Base-by-base conservation (phyloP, 345 rosid genomes). In the Syzygium jambos region DNA sequence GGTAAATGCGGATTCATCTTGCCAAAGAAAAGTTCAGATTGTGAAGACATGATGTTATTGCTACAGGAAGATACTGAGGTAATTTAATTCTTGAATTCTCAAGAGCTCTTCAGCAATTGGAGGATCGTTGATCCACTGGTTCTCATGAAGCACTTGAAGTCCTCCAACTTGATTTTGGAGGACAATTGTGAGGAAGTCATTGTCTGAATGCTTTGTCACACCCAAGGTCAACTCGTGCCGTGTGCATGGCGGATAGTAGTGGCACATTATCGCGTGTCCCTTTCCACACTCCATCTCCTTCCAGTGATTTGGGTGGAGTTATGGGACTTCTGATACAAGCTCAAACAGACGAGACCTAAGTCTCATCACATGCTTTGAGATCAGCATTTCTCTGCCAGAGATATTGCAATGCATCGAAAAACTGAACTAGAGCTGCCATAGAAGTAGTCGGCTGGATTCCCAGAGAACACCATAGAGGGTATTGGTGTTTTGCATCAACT, bases 181-280 rank as follows among this genome's bases (percentile, higher is more conserved):
- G 61, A 93, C 94, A 17, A 93, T 90, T 2, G 94, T 91, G 30
- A 93, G 77, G 85, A 93, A 93, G 86, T 89, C 85, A 59, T 22
- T 77, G 88, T 92, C 96, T 2, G 93, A 29, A 43, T 92, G 95
- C 54, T 85, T 65, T 87, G 91, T 88, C 84, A 91, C 63, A 55
- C 95, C 94, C 54, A 92, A 5, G 56, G 96, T 91, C 25, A 92
- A 89, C n/a, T 92, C 93, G 49, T 95, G 95, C 90, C 91, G 90
- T 3, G 94, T 94, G 78, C 95, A 95, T 0, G 92, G 88, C 10
- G 94, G 94, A 85, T 92, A 92, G 84, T 93, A 92, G 87, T 93
- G 94, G 73, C 90, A 34, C 19, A 94, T 57, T 61, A 91, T 52
- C 14, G 15, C 2, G 11, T 91, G 78, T 8, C 93, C 93, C 83